A percentile compares a stretch with the other conserved stretches of the same genome.
Conservation (phyloP, 768 basidiomycete species). For the Auricularia auricula-judae region DNA sequence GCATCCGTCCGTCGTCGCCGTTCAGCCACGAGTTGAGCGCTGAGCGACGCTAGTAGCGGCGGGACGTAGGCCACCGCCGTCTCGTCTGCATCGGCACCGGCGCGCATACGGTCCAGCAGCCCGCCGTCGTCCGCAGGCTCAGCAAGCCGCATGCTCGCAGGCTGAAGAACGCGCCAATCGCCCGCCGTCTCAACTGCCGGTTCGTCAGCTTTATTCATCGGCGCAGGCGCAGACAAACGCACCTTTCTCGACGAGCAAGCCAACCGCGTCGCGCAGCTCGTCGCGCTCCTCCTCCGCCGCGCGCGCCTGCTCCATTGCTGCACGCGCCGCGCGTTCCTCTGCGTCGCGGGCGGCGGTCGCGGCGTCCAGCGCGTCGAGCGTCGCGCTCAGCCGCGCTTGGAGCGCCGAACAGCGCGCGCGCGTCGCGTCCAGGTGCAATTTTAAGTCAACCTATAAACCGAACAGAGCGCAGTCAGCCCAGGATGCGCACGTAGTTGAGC, state of each 20-base stretch:
- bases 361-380: slow-evolving; percentile 39
- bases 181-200: background rate
- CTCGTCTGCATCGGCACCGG: background rate
- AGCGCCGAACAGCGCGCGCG: slow-evolving; percentile 29
- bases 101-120: background rate
- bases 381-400: slow-evolving; percentile 37
- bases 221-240: no score
- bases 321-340: background rate
- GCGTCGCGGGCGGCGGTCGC: slow-evolving; percentile 24
- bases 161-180: background rate
- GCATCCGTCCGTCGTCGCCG: background rate
- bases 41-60: background rate
- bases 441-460: slow-evolving; percentile 13
- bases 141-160: background rate
- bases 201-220: no score
- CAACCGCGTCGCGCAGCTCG: slow-evolving; percentile 42
- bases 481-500: no score
- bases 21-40: background rate
- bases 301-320: slow-evolving; percentile 26
- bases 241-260: slow-evolving; percentile 49
- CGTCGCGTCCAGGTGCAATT: slow-evolving; percentile 24
- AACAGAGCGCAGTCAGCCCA: no score
- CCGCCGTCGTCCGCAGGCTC: background rate
- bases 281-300: slow-evolving; percentile 36
- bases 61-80: background rate